Evolutionary conservation across 176 grass and related monocot species (phyloP).

Genomic region (Cenchrus purpureus): DNA sequence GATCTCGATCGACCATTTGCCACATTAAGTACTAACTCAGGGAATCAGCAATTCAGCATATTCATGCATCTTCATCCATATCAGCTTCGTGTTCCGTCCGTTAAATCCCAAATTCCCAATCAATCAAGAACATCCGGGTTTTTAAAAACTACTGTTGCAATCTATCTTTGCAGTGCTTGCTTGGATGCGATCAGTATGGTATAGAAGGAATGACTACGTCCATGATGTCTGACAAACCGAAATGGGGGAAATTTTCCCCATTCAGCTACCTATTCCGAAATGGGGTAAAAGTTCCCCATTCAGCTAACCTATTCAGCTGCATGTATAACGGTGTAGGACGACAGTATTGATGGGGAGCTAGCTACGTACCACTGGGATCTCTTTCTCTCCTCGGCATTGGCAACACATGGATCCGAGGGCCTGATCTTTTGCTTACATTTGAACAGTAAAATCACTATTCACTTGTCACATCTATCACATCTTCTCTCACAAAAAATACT

Average conservation of each 20-base stretch:
- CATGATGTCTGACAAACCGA: not conserved
- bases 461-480: too few species aligned
- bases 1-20: conserved; percentile 37
- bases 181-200: not conserved
- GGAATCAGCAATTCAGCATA: conserved; percentile 9
- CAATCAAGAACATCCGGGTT: not conserved
- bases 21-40: conserved; percentile 13
- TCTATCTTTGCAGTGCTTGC: too few species aligned
- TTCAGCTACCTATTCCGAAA: conserved; percentile 9
- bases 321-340: not conserved
- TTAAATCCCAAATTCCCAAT: not conserved
- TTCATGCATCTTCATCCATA: not conserved
- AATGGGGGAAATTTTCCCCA: not conserved
- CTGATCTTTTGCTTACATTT: too few species aligned
- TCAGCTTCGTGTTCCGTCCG: not conserved
- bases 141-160: not conserved
- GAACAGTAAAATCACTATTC: too few species aligned
- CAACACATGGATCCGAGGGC: not conserved
- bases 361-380: not conserved
- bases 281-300: not conserved
- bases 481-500: too few species aligned
- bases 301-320: not conserved
- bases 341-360: not conserved
- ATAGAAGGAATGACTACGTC: not conserved
- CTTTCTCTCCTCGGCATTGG: not conserved